phyloP scores from a whole-genome alignment of 768 basidiomycete genomes.

The Trametes coccinea region DNA sequence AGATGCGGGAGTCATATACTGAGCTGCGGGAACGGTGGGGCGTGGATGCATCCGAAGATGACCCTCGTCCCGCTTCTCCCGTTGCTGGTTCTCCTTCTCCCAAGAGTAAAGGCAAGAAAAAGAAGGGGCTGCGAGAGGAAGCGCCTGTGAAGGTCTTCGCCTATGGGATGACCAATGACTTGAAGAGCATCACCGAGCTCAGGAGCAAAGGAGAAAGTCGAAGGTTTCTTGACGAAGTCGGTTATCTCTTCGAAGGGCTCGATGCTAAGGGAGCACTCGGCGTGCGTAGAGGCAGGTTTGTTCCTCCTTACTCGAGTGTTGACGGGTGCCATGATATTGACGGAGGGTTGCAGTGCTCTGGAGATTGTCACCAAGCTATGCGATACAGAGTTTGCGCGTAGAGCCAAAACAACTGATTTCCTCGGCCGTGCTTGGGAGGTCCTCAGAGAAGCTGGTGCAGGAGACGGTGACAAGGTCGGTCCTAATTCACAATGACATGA shows the following conservation, averaged over 20 bases:
- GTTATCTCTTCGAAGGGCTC: slow-evolving; percentile 83
- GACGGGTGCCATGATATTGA: neutral
- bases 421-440: slow-evolving; percentile 68
- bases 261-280: slow-evolving; percentile 50
- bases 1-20: slow-evolving; percentile 70
- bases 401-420: slow-evolving; percentile 78
- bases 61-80: slow-evolving; percentile 37
- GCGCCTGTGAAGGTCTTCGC: slow-evolving; percentile 38
- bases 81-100: slow-evolving; percentile 34
- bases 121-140: slow-evolving; percentile 31
- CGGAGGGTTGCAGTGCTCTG: slow-evolving; percentile 53
- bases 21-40: slow-evolving; percentile 79
- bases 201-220: slow-evolving; percentile 79
- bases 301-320: neutral
- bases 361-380: slow-evolving; percentile 77
- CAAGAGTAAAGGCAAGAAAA: slow-evolving; percentile 43
- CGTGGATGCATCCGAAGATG: slow-evolving; percentile 77
- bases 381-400: slow-evolving; percentile 72
- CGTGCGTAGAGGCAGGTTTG: slow-evolving; percentile 68
- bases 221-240: slow-evolving; percentile 80
- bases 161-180: slow-evolving; percentile 65
- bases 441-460: slow-evolving; percentile 57
- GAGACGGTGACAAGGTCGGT: slow-evolving; percentile 59
- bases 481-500: neutral
- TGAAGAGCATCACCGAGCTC: slow-evolving; percentile 80